Conservation (phyloP, 2,329 filamentous ascomycete genomes). For the Cytospora leucostoma region DNA sequence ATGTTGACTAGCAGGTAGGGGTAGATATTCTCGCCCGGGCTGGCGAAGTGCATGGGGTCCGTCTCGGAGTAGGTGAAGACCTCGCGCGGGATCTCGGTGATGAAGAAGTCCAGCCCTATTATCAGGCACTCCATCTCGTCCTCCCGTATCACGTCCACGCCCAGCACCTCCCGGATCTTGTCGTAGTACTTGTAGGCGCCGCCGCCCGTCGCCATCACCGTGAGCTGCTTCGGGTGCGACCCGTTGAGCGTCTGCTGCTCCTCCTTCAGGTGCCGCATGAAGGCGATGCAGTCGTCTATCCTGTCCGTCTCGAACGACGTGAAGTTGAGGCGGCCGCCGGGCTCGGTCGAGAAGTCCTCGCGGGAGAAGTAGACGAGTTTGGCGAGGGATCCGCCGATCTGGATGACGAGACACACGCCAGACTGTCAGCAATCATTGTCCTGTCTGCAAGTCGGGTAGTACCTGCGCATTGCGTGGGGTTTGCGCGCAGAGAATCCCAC, state of each 20-base stretch:
- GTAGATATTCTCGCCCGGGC: constrained; percentile 79
- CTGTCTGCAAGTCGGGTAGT: neutral
- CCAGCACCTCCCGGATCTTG: constrained; percentile 77
- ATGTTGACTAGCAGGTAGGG: constrained; percentile 98
- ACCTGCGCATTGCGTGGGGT: neutral
- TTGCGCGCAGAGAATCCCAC: neutral
- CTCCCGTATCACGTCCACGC: constrained; percentile 85
- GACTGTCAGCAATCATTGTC: neutral
- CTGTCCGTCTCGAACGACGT: constrained; percentile 93
- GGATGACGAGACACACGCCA: constrained; percentile 19
- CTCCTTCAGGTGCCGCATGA: constrained; percentile 81
- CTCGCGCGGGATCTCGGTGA: constrained; percentile 93
- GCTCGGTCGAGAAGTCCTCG: constrained; percentile 75
- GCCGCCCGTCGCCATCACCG: constrained; percentile 93
- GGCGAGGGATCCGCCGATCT: constrained; percentile 94
- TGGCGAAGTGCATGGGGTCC: constrained; percentile 86
- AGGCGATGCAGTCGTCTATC: constrained; percentile 91
- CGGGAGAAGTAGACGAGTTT: constrained; percentile 98
- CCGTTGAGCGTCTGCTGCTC: constrained; percentile 79
- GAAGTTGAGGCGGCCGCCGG: constrained; percentile 90
- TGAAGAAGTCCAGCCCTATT: constrained; percentile 97
- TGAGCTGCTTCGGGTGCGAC: constrained; percentile 69
- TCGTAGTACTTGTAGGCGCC: constrained; percentile 98
- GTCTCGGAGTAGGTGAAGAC: constrained; percentile 95
- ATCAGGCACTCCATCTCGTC: constrained; percentile 99